These are phyloP conservation scores for Zymoseptoria ardabiliae DNA, from an alignment of 2,329 filamentous ascomycete genomes.

Conservation along the genomic window DNA sequence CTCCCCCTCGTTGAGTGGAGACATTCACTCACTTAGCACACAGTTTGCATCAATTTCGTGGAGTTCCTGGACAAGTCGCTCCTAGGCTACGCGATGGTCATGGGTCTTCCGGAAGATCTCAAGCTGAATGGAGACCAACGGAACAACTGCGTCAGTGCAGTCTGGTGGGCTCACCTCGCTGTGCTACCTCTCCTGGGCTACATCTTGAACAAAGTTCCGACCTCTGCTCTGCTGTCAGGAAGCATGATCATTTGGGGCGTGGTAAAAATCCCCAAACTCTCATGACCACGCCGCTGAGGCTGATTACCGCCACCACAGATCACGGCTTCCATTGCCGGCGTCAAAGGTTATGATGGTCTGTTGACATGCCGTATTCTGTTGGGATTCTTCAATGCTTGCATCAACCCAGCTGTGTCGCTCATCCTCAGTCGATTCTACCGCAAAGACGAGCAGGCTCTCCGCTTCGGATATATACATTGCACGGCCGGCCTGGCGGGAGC, in stretches of 20 bases:
- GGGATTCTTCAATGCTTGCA: conserved; percentile 37
- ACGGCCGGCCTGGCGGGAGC: conserved; percentile 42
- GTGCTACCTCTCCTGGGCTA: conserved; percentile 9
- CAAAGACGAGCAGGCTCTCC: conserved; percentile 52
- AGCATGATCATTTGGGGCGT: conserved; percentile 58
- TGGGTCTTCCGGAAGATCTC: conserved; percentile 1
- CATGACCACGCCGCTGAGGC: conserved; percentile 51
- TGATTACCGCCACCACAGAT: conserved; percentile 44
- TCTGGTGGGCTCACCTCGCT: background rate
- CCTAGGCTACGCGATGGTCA: conserved; percentile 1
- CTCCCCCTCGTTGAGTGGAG: background rate
- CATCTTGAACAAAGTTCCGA: conserved; percentile 52
- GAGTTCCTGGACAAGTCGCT: background rate
- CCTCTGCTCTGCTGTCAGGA: conserved; percentile 51
- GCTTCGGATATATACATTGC: conserved; percentile 56
- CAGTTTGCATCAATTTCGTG: background rate
- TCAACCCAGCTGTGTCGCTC: background rate
- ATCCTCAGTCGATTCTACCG: conserved; percentile 17
- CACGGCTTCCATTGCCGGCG: background rate
- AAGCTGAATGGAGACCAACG: background rate
- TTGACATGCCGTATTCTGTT: background rate
- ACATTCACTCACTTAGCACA: background rate
- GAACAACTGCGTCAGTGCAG: background rate
- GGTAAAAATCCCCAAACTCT: conserved; percentile 34
- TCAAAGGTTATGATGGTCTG: background rate